Evolutionary conservation across 2,329 filamentous ascomycete genomes (phyloP), one percentile per base, ranked within the genome.

Genomic region (Alternaria ventricosa): DNA sequence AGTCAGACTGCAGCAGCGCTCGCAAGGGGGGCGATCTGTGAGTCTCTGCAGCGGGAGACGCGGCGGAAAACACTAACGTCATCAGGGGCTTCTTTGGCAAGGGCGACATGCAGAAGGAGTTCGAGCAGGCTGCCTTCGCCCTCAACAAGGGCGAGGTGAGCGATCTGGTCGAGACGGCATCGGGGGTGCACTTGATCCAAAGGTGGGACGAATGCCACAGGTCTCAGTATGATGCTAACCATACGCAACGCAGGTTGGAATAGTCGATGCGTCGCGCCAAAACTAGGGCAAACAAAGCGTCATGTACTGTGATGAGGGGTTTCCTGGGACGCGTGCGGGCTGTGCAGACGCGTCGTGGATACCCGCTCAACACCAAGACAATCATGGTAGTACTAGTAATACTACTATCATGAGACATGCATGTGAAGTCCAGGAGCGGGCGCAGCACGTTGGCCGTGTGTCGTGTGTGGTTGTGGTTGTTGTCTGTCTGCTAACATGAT

Each of bases 81-180:
- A 51, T 44, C 57, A 90, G 88, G 67, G 96, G 96, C 20, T 97
- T 94, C 82, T 99, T 99, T 80, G 94, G 93, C 60, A 90, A 87
- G 74, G 93, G 94, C 27, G 95, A 98, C 76, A 99, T 99, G 96
- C 96, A 99, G 80, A 95, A 94, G 84, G 95, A 97, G 82, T 99
- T 99, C 77, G 96, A 99, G 83, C 93, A 97, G 60, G 94, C 94
- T 5, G 92, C 96, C 1, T 99, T 99, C 82, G 90, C 87, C n/a
- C 85, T 99, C 59, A 87, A 94, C 80, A 90, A 91, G 3, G 94
- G 94, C 33, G 88, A 97, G 82, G 89, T 98, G 76, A 97, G 94
- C 82, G 86, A 87, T 50, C 86, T 97, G 41, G 91, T 98, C 12
- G 92, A 97, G 82, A 97, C 96, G 43, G 94, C 94, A 54, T 97